Evolutionary conservation across 257 asterid genomes (phyloP).

Genomic region (Capsicum rhomboideum): DNA sequence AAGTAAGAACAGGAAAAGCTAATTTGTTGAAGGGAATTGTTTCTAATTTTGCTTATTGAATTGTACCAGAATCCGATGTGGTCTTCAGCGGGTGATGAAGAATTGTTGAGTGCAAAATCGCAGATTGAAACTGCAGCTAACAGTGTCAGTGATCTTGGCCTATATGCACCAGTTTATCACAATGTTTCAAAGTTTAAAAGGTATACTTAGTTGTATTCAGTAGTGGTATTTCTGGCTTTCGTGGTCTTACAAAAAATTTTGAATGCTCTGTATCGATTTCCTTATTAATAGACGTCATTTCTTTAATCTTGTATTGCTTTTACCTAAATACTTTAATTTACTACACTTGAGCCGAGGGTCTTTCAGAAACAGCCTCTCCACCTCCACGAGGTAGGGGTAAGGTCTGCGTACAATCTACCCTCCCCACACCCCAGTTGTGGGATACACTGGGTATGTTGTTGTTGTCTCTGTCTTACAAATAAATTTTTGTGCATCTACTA

Average conservation of each 20-base stretch:
- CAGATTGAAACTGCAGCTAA: conserved; percentile 32
- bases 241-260: not conserved
- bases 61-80: conserved; percentile 39
- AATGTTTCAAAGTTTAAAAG: conserved; percentile 46
- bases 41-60: not conserved
- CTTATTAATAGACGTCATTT: too few relatives aligned
- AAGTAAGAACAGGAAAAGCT: not conserved
- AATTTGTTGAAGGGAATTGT: not conserved
- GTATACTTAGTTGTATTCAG: conserved; percentile 10
- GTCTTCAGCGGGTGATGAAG: conserved; percentile 47
- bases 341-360: too few relatives aligned
- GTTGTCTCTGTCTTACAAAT: too few relatives aligned
- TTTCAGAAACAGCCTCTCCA: too few relatives aligned
- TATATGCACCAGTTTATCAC: conserved; percentile 56
- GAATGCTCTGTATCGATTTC: too few relatives aligned
- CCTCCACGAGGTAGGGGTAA: too few relatives aligned
- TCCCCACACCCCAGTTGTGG: too few relatives aligned
- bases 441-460: not conserved
- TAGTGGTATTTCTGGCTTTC: not conserved
- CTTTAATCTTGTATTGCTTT: too few relatives aligned
- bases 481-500: not conserved
- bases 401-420: too few relatives aligned
- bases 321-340: too few relatives aligned
- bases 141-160: conserved; percentile 9
- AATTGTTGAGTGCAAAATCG: conserved; percentile 31